Conservation (phyloP, 2,329 filamentous ascomycete species). For the Scleromitrula shiraiana region DNA sequence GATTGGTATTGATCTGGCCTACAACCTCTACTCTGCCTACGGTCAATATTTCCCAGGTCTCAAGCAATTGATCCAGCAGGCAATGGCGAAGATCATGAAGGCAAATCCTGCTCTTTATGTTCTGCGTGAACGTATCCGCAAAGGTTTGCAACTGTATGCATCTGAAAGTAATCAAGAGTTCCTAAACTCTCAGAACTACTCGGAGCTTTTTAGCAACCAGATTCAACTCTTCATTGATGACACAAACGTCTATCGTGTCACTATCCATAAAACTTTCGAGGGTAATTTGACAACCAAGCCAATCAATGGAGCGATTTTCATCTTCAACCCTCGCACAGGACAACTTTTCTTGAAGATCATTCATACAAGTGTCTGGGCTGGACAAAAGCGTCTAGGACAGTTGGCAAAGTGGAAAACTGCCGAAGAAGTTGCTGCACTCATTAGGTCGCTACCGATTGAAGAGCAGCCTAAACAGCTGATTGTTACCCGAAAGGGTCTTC, state of each 20-base stretch:
- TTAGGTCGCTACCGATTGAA: conserved; percentile 90
- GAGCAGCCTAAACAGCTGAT: conserved; percentile 99
- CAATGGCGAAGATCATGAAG: conserved; percentile 99
- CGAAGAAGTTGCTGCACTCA: conserved; percentile 97
- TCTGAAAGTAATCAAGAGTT: conserved; percentile 99
- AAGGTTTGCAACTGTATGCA: conserved; percentile 94
- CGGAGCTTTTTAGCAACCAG: conserved; percentile 97
- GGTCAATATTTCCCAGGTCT: conserved; percentile 98
- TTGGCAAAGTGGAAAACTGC: conserved; percentile 99
- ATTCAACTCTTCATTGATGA: conserved; percentile 98
- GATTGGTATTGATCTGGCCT: conserved; percentile 95
- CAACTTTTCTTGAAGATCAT: conserved; percentile 99
- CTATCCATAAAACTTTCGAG: conserved; percentile 99
- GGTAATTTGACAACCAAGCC: conserved; percentile 98
- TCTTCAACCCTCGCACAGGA: conserved; percentile 98
- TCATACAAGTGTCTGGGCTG: conserved; percentile 97
- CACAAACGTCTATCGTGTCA: conserved; percentile 98
- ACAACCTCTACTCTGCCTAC: conserved; percentile 97
- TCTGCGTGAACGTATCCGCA: conserved; percentile 91
- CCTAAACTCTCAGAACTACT: conserved; percentile 98
- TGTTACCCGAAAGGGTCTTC: conserved; percentile 90
- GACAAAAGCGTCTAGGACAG: conserved; percentile 97
- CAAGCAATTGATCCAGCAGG: conserved; percentile 91
- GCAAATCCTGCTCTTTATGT: conserved; percentile 96
- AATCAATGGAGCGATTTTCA: conserved; percentile 99